Evolutionary conservation across 2,329 filamentous ascomycete genomes (phyloP).

Genomic region (Colletotrichum tanaceti): DNA sequence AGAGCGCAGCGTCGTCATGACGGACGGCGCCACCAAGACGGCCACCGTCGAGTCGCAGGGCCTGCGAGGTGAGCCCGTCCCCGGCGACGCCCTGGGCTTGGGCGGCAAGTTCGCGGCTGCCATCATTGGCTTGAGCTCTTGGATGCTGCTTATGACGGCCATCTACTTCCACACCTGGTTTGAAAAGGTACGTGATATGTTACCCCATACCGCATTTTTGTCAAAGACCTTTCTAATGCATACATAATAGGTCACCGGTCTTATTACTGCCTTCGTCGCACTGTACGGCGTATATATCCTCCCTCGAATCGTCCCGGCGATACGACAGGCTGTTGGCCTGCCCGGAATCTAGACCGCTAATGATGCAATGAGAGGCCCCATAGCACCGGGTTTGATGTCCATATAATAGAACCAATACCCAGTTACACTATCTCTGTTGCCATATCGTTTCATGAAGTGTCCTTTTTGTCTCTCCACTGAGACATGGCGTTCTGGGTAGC

Average conservation of each 20-base stretch:
- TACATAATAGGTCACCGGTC: slow-evolving; percentile 63
- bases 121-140: slow-evolving; percentile 80
- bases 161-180: slow-evolving; percentile 99
- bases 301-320: slow-evolving; percentile 60
- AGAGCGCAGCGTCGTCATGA: slow-evolving; percentile 73
- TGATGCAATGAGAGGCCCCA: not conserved
- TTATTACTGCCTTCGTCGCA: slow-evolving; percentile 59
- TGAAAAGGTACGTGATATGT: slow-evolving; percentile 78
- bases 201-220: rapidly evolving
- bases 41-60: slow-evolving; percentile 60
- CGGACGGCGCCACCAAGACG: slow-evolving; percentile 73
- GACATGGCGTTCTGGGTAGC: not conserved
- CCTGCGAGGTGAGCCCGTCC: slow-evolving; percentile 15
- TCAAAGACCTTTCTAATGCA: slow-evolving; percentile 42
- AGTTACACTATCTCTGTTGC: not conserved
- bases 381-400: not conserved
- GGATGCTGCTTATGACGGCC: slow-evolving; percentile 99
- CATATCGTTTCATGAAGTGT: not conserved
- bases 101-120: slow-evolving; percentile 67
- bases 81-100: slow-evolving; percentile 52
- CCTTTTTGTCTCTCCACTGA: not conserved
- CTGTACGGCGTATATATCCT: slow-evolving; percentile 65
- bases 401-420: slow-evolving; percentile 14
- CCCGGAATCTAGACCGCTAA: slow-evolving; percentile 58
- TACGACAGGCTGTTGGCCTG: slow-evolving; percentile 60